phyloP scores from a whole-genome alignment of 169 alveolate species.

The Plasmodium vivax region DNA sequence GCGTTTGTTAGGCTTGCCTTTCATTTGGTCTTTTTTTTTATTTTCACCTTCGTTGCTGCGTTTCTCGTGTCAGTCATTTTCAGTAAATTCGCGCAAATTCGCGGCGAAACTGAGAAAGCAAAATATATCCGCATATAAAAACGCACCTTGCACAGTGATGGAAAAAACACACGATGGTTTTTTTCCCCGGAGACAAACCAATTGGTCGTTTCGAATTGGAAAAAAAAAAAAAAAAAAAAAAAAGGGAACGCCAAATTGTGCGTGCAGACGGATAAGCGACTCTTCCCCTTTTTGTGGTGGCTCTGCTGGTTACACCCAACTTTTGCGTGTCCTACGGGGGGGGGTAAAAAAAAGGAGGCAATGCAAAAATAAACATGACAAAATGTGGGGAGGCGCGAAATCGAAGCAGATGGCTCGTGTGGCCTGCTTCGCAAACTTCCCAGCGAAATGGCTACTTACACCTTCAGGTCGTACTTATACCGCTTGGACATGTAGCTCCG shows the following conservation, averaged over 20 bases:
- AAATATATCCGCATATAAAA: not conserved
- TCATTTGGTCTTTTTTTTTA: not conserved
- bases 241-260: not conserved
- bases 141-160: not conserved
- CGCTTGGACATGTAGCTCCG: conserved; percentile 48
- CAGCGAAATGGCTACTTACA: not conserved
- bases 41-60: not conserved
- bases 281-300: not conserved
- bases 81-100: not conserved
- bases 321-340: conserved; percentile 35
- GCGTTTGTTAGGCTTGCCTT: not conserved
- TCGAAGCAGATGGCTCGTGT: not conserved
- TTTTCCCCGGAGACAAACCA: not conserved
- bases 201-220: not conserved
- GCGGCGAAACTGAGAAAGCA: not conserved
- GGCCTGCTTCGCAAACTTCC: not conserved
- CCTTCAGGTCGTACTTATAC: conserved; percentile 45
- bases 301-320: conserved; percentile 15
- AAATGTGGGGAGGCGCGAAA: not conserved
- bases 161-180: not conserved
- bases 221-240: not conserved
- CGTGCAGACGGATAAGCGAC: not conserved
- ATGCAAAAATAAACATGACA: not conserved
- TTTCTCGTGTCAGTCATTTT: not conserved
- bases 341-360: not conserved